Evolutionary conservation across 441 rosid species (phyloP), one percentile per base, ranked within the genome.

Genomic region (Syzygium malaccense): DNA sequence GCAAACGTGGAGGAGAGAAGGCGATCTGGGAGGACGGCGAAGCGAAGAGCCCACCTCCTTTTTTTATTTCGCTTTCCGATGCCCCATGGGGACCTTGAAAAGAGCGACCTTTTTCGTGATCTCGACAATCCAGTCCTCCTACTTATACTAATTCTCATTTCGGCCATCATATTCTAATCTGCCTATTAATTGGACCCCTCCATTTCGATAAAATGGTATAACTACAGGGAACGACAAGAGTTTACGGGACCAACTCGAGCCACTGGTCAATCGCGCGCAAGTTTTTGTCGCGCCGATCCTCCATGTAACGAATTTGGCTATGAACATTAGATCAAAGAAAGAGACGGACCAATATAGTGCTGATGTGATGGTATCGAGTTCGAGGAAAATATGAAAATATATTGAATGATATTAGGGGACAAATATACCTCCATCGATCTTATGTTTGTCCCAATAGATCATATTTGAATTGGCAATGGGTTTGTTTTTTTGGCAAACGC

Each of bases 381-480:
- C 0, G 14, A 28, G 54, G 4, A 53, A 53, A 53, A 1, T 53
- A 53, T 53, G 54, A 14, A 53, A 53, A 3, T 14, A 53, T 53
- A 53, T 53, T 4, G 5, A 53, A 53, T 53, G 9, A 45, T 14
- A 53, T 60, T 60, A 30, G 9, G 3, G 1, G 3, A 3, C 6
- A 60, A 15, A 26, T 7, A 60, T 60, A 13, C 4, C 5, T 28
- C 0, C n/a, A 28, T 13, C 1, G 17, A 5, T 60, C 0, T 18
- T 3, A 6, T 1, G n/a, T 60, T 2, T 26, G 1, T 20, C 3
- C 8, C 41, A 11, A 10, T 2, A 23, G 8, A 41, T 37, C 13
- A 12, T 37, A 37, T 20, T 75, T 20, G 8, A 26, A 13, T 75
- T 0, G 2, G 17, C 13, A 12, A 75, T 12, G 51, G 51, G 23